These are phyloP conservation scores for Flueggea neowawraea DNA, from an alignment of 441 rosid species.

Conservation along the genomic window DNA sequence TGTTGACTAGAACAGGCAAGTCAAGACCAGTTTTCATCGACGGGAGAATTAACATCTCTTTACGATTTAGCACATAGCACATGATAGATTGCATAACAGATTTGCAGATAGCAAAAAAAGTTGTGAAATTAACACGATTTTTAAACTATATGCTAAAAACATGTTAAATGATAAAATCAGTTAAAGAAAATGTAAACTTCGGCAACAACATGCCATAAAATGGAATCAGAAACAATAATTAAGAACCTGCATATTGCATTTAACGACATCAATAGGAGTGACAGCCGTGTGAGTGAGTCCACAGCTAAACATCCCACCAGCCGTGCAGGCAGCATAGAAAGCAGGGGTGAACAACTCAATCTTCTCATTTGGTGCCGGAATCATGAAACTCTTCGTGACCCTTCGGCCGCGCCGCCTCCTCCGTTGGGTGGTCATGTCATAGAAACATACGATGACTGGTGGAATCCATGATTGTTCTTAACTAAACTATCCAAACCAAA, in stretches of 20 bases:
- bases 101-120: too few relatives aligned
- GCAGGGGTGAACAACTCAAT: constrained; percentile 88
- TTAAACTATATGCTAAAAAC: too few relatives aligned
- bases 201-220: neutral
- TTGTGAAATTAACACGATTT: too few relatives aligned
- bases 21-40: too few relatives aligned
- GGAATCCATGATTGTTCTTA: constrained; percentile 4
- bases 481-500: too few relatives aligned
- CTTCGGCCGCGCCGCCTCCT: constrained; percentile 15
- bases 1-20: too few relatives aligned
- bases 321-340: constrained; percentile 81
- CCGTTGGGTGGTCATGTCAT: constrained; percentile 7
- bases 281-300: constrained; percentile 95
- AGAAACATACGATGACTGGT: constrained; percentile 17
- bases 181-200: neutral
- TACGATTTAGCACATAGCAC: too few relatives aligned
- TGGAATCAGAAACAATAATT: neutral
- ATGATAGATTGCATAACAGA: too few relatives aligned
- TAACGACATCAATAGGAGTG: constrained; percentile 97
- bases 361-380: constrained; percentile 80
- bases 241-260: constrained; percentile 96
- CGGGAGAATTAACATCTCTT: too few relatives aligned
- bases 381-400: constrained; percentile 31
- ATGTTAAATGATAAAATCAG: neutral
- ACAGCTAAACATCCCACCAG: constrained; percentile 82